A percentile compares a stretch with the other conserved stretches of the same genome.
These are phyloP conservation scores for Echium plantagineum DNA, from an alignment of 257 asterid species.

Conservation along the genomic window DNA sequence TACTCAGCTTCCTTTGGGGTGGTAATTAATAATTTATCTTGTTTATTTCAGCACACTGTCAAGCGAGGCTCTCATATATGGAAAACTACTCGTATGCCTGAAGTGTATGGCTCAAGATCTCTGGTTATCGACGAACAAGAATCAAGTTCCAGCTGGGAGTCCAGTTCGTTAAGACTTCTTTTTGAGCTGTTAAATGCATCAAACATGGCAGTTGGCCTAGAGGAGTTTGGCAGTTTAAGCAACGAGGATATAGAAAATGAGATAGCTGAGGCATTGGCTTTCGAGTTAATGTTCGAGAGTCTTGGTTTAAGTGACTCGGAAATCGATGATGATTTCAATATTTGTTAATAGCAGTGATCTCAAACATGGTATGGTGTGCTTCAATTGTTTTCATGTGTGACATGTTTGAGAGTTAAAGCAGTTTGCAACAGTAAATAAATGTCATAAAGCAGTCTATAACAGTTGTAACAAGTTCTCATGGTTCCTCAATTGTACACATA, in stretches of 20 bases:
- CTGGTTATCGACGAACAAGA: conserved; percentile 12
- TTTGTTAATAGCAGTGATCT: neutral
- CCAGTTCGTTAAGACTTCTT: conserved; percentile 6
- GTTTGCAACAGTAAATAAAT: too few species aligned
- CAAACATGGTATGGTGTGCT: too few species aligned
- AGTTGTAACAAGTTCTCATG: too few species aligned
- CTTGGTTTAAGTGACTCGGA: conserved; percentile 11
- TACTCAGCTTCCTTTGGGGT: too few species aligned
- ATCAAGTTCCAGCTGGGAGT: neutral
- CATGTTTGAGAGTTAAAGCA: too few species aligned
- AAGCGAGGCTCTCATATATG: conserved; percentile 2
- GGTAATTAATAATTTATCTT: too few species aligned
- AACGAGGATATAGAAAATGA: conserved; percentile 17
- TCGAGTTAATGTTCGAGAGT: conserved; percentile 10
- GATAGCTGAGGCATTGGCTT: conserved; percentile 13
- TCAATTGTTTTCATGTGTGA: too few species aligned
- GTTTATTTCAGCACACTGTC: conserved; percentile 28
- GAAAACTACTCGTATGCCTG: conserved; percentile 7
- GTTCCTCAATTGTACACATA: too few species aligned
- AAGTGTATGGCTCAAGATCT: conserved; percentile 17
- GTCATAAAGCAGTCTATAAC: too few species aligned
- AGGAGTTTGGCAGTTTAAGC: conserved; percentile 3
- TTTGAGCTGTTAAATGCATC: conserved; percentile 13
- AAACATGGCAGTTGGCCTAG: neutral
- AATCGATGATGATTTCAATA: conserved; percentile 11